Base-by-base conservation (phyloP, 2,329 filamentous ascomycete genomes). In the Fusarium veterinarium region DNA sequence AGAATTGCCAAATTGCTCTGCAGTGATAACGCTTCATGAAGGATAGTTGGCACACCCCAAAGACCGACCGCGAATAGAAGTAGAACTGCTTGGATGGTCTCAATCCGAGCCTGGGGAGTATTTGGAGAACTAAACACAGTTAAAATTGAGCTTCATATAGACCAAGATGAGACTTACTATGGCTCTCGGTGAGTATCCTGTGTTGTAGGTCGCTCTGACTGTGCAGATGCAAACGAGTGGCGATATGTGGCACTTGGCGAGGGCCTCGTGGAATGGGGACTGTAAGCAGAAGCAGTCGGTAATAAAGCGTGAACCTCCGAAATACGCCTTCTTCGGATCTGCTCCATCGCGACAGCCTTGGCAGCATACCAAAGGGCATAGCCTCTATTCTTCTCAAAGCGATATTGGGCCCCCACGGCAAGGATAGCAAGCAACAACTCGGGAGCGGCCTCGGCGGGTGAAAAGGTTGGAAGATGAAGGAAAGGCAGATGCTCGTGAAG, bases 401-500 rank as follows among this genome's bases (percentile, higher is more conserved):
- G 86, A 74, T 92, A 92, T 73, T 91, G 90, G 0, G 91, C 91
- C 17, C 91, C 91, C 4, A 93, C 88, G 1, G 92, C 90, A 28
- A 91, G 84, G 20, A 93, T 87, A 1, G 91, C 91, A 33, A 94
- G 81, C 9, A 93, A 82, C 8, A 94, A 82, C 78, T 93, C 92
- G 1, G 91, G 88, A 1, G 91, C 89, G n/a, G 90, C 86, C n/a
- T 90, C 88, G 12, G 87, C 87, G 1, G 91, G 87, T 4, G 86
- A 85, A 51, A 93, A 84, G 0, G 91, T 93, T 0, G 92, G 89
- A 9, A 93, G 82, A 77, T 94, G 92, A 33, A 94, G 83, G 68
- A 93, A 86, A 1, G 87, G 87, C 1, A 88, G 77, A 67, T 88
- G 85, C 58, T 88, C 86, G 61, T 89, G 86, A 64, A 93, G 93